Percentiles rank a stretch among this genome's conserved stretches.
phyloP scores from a whole-genome alignment of 306 rosid genomes.

The Glycine latifolia region DNA sequence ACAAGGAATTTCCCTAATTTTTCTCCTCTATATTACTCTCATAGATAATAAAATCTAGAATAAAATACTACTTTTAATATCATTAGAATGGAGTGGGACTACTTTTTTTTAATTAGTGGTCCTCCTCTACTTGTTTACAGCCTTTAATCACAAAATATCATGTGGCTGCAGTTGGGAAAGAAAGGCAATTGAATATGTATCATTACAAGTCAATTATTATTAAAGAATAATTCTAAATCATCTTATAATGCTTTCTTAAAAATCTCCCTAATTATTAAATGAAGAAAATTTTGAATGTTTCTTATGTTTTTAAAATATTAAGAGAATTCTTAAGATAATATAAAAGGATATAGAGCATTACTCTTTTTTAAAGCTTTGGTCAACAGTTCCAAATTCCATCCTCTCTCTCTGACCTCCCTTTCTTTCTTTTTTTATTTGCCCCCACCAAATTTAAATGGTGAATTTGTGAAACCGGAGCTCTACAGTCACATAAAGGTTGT shows the following conservation, averaged over 20 bases:
- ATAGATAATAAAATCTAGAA: not conserved
- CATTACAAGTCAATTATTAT: not conserved
- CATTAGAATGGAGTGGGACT: constrained; percentile 21
- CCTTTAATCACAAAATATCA: constrained; percentile 24
- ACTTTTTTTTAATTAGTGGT: constrained; percentile 32
- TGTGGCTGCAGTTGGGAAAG: constrained; percentile 57
- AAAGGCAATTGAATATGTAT: constrained; percentile 16
- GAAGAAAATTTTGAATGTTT: not conserved
- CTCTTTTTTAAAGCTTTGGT: constrained; percentile 25
- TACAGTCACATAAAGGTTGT: not conserved
- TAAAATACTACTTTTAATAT: not conserved
- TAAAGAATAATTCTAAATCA: not conserved
- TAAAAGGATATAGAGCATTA: not conserved
- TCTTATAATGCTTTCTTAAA: not conserved
- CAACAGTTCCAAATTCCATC: constrained; percentile 23
- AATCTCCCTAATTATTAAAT: not conserved
- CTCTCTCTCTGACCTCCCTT: not conserved
- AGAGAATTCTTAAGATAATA: not conserved
- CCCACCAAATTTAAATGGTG: not conserved
- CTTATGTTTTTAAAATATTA: not conserved
- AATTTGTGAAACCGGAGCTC: not conserved
- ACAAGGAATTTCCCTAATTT: not conserved
- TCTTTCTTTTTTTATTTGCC: not conserved
- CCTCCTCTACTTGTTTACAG: constrained; percentile 21
- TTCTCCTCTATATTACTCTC: not conserved